phyloP scores from a whole-genome alignment of 2,329 filamentous ascomycete genomes.

The Pseudogymnoascus verrucosus region DNA sequence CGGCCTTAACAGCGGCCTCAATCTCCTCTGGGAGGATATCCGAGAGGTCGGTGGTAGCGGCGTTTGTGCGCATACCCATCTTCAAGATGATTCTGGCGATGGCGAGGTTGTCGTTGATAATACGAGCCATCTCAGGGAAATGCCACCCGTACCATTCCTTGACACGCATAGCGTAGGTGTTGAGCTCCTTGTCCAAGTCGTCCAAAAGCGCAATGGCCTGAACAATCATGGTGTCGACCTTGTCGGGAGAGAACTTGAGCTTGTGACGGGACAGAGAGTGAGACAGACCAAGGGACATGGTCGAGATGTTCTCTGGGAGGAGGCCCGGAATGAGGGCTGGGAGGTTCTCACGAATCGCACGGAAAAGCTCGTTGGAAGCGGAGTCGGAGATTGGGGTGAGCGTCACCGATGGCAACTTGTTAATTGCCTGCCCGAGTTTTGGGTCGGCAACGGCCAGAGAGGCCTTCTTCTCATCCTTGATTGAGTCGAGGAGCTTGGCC shows the following conservation, averaged over 20 bases:
- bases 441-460: constrained; percentile 90
- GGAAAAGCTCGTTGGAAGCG: constrained; percentile 79
- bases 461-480: constrained; percentile 97
- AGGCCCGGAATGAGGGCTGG: constrained; percentile 86
- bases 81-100: constrained; percentile 83
- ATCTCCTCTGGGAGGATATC: constrained; percentile 95
- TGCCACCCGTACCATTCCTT: constrained; percentile 99
- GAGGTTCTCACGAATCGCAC: constrained; percentile 86
- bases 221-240: constrained; percentile 99
- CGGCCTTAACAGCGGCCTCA: constrained; percentile 82
- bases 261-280: constrained; percentile 96
- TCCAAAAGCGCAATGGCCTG: constrained; percentile 92
- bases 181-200: constrained; percentile 96
- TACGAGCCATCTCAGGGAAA: constrained; percentile 96
- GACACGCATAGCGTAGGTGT: constrained; percentile 97
- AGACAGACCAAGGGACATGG: constrained; percentile 92
- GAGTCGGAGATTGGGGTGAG: constrained; percentile 79
- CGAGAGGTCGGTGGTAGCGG: constrained; percentile 67
- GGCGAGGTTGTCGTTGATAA: constrained; percentile 92
- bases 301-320: constrained; percentile 75
- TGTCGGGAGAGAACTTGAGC: constrained; percentile 96
- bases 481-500: constrained; percentile 69
- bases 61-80: constrained; percentile 82
- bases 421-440: constrained; percentile 85
- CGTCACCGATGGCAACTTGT: constrained; percentile 80